These are phyloP conservation scores for Populus simonii DNA, from an alignment of 345 rosid genomes.

Conservation along the genomic window DNA sequence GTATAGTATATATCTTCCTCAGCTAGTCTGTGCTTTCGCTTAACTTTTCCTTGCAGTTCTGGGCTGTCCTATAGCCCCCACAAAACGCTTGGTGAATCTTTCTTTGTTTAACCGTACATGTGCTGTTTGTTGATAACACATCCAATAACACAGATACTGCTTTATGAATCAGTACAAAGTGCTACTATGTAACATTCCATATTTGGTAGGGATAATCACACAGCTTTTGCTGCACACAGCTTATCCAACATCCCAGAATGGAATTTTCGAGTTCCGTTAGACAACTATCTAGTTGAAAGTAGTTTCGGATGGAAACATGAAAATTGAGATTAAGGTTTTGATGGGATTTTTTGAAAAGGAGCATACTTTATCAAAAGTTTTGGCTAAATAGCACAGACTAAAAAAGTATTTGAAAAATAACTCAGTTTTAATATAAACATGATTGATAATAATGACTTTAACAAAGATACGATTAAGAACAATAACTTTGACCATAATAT, in stretches of 20 bases:
- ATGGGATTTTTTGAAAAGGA: not conserved
- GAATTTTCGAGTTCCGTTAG: not conserved
- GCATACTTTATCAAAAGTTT: no score
- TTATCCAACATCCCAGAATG: not conserved
- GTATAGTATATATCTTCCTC: not conserved
- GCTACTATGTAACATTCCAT: not conserved
- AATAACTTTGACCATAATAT: no score
- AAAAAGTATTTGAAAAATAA: no score
- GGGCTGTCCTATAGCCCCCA: not conserved
- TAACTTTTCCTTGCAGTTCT: not conserved
- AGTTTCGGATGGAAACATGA: not conserved
- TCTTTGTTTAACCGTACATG: not conserved
- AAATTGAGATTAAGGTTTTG: slow-evolving; percentile 3
- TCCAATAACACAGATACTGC: no score
- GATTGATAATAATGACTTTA: no score
- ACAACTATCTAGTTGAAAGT: not conserved
- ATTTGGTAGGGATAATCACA: not conserved
- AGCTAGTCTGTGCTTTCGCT: not conserved
- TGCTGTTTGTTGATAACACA: not conserved
- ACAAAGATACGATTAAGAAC: no score
- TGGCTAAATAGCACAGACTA: rapidly evolving
- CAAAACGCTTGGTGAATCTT: not conserved
- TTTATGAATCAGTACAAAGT: not conserved
- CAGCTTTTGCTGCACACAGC: not conserved
- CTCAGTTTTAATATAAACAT: no score